phyloP scores from a whole-genome alignment of 169 alveolate genomes.

The Amoebophrya sp. region DNA sequence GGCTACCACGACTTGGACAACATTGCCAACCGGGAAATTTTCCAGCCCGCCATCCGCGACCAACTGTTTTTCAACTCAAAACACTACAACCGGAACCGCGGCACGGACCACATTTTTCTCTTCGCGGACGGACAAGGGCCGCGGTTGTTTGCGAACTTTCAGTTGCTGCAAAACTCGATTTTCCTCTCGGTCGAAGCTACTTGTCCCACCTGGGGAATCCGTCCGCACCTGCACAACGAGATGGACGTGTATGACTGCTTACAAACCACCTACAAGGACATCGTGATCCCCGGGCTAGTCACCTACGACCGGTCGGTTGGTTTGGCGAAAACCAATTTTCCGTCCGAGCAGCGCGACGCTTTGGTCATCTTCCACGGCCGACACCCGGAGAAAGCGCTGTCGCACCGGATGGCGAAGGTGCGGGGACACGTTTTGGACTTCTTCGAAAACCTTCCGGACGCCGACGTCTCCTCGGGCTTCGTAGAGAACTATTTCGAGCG shows the following conservation, averaged over 20 bases:
- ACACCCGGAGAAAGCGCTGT: neutral
- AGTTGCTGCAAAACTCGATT: neutral
- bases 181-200: neutral
- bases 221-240: neutral
- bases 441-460: neutral
- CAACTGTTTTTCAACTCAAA: neutral
- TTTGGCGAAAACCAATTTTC: neutral
- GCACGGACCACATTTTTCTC: neutral
- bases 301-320: neutral
- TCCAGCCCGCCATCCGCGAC: neutral
- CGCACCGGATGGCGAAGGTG: neutral
- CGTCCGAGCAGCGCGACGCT: neutral
- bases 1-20: neutral
- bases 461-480: neutral
- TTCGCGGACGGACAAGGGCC: neutral
- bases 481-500: slow-evolving; percentile 17
- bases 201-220: neutral
- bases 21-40: neutral
- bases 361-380: slow-evolving; percentile 27
- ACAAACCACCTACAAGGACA: neutral
- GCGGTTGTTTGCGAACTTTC: neutral
- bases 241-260: neutral
- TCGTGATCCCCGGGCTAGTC: neutral
- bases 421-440: neutral
- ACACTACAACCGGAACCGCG: neutral